Base-by-base conservation (phyloP, 2,329 filamentous ascomycete genomes). In the Dryadomyces quercus-mongolicae region DNA sequence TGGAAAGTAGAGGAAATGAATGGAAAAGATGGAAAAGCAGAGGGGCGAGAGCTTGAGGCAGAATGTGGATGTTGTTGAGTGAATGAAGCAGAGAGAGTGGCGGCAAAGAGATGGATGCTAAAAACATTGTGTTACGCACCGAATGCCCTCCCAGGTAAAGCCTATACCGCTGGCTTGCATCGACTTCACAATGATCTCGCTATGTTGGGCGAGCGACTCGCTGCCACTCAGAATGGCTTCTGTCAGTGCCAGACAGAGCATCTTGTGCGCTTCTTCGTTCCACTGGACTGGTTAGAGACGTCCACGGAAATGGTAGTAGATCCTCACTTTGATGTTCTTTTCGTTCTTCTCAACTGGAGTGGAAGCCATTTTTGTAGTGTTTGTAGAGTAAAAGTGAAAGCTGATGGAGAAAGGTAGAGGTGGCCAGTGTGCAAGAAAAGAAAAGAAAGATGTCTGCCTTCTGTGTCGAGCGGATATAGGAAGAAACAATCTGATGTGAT, bases 61-160 rank as follows among this genome's bases (percentile, higher is more conserved):
- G 51, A 12, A 16, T 53, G 25, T n/a, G 48, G 47, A 3, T 40
- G 38, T 20, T 25, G 18, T 51, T 15, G 43, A 18, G 36, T 4
- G 16, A 16, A 54, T 49, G 51, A 8, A 12, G 51, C 16, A 53
- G 46, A 44, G 21, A 25, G 38, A 56, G 34, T 2, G 20, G 51
- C 50, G 20, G 40, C 20, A 56, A 55, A 12, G 36, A 43, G 21
- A 54, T 25, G 51, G 46, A 16, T 58, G 42, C 49, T n/a, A 25
- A 15, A 15, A 55, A n/a, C n/a, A 9, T n/a, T 9, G 21, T 8
- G 31, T 22, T 9, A 64, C 70, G 46, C 67, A 74, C 74, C 73
- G 71, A 51, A 75, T 65, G 1, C 63, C 70, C 34, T 75, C 68
- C 71, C 71, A 75, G 3, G 68, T 70, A n/a, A 70, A 68, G 6